phyloP scores from a whole-genome alignment of 495 filamentous ascomycete species.

The Amorphotheca resinae region DNA sequence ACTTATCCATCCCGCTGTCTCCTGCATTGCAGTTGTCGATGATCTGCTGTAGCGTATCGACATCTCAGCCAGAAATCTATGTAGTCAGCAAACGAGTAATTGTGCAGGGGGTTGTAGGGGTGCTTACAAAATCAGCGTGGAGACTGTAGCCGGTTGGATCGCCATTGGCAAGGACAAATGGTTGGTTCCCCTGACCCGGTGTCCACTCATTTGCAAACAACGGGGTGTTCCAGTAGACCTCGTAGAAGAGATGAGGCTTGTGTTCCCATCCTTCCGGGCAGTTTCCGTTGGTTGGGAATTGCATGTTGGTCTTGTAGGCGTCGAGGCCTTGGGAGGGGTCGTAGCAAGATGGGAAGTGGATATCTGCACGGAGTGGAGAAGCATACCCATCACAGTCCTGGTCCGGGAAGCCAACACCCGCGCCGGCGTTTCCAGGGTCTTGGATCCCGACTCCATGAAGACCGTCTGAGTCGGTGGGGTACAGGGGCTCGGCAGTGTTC shows the following conservation, averaged over 20 bases:
- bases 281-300: slow-evolving; percentile 34
- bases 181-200: slow-evolving; percentile 34
- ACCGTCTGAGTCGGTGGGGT: slow-evolving; percentile 16
- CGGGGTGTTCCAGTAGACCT: slow-evolving; percentile 47
- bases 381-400: slow-evolving; percentile 44
- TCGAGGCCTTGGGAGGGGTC: slow-evolving; percentile 54
- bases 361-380: slow-evolving; percentile 51
- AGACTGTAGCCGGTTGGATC: slow-evolving; percentile 62
- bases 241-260: slow-evolving; percentile 40
- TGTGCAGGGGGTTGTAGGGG: slow-evolving; percentile 14
- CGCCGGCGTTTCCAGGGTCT: slow-evolving; percentile 33
- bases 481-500: slow-evolving; percentile 16
- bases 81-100: slow-evolving; percentile 7
- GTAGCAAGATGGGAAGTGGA: slow-evolving; percentile 92
- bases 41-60: slow-evolving; percentile 34
- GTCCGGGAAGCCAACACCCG: slow-evolving; percentile 34
- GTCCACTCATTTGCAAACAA: slow-evolving; percentile 39
- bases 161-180: slow-evolving; percentile 32
- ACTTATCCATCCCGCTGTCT: slow-evolving; percentile 38
- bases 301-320: slow-evolving; percentile 46
- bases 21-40: slow-evolving; percentile 53
- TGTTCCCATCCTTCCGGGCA: slow-evolving; percentile 47
- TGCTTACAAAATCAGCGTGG: slow-evolving; percentile 59
- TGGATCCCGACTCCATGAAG: slow-evolving; percentile 31
- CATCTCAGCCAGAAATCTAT: slow-evolving; percentile 54